A percentile compares a stretch with the other conserved stretches of the same genome.
These are phyloP conservation scores for Candida parachauliodes DNA, from an alignment of 805 yeast species.

Conservation along the genomic window DNA sequence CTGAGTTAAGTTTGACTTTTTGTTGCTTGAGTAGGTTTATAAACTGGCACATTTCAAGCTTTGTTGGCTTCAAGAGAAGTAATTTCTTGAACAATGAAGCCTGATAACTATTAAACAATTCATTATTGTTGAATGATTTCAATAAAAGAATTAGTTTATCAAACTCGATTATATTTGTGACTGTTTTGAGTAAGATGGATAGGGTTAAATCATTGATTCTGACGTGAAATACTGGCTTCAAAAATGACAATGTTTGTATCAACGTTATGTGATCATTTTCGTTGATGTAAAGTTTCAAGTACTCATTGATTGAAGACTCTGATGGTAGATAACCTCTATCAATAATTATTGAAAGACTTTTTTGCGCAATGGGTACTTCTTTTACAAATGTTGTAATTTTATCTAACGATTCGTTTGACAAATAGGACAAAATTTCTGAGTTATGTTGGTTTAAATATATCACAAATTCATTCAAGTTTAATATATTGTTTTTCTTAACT, in stretches of 20 bases:
- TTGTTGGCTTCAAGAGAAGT: slow-evolving; percentile 4
- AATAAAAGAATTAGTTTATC: slow-evolving; percentile 23
- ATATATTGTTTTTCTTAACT: background rate
- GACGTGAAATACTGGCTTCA: slow-evolving; percentile 28
- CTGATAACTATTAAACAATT: slow-evolving; percentile 15
- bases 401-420: slow-evolving; percentile 15
- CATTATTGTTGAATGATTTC: slow-evolving; percentile 7
- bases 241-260: slow-evolving; percentile 18
- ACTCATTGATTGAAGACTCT: slow-evolving; percentile 17
- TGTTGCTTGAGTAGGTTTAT: background rate
- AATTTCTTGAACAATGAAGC: slow-evolving; percentile 15
- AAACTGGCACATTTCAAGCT: slow-evolving; percentile 2
- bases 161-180: slow-evolving; percentile 23
- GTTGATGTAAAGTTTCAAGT: slow-evolving; percentile 15
- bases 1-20: background rate
- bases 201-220: slow-evolving; percentile 16
- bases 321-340: slow-evolving; percentile 17
- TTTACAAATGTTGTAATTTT: slow-evolving; percentile 14
- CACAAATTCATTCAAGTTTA: slow-evolving; percentile 2
- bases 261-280: slow-evolving; percentile 11
- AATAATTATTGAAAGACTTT: background rate
- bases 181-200: slow-evolving; percentile 18
- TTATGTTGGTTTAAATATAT: background rate
- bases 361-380: background rate
- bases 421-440: background rate